A percentile compares a stretch with the other conserved stretches of the same genome.
phyloP scores from a whole-genome alignment of 2,329 filamentous ascomycete species.

The Aspergillus fructus region DNA sequence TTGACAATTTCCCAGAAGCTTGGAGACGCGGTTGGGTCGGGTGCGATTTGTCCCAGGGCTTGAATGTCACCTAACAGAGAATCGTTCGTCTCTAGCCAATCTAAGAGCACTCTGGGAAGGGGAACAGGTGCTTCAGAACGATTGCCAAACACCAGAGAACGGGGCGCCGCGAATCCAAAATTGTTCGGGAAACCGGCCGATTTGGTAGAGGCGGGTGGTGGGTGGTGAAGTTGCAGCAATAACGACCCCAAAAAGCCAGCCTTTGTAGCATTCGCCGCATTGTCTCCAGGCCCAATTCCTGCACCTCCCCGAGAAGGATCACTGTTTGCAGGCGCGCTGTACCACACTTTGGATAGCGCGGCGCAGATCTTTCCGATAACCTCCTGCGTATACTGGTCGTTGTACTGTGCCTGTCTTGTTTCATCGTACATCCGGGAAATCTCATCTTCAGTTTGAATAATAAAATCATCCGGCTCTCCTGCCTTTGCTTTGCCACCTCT shows the following conservation, averaged over 20 bases:
- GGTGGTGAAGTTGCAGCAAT: conserved; percentile 76
- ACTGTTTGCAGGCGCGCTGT: conserved; percentile 43
- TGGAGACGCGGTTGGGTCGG: conserved; percentile 72
- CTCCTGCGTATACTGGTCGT: conserved; percentile 30
- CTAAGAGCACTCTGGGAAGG: conserved; percentile 74
- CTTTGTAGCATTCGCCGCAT: conserved; percentile 66
- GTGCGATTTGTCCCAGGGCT: conserved; percentile 62
- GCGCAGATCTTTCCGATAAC: conserved; percentile 36
- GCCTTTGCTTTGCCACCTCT: conserved; percentile 59
- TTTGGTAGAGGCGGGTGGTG: conserved; percentile 42
- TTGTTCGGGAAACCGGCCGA: conserved; percentile 23
- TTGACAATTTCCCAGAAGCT: conserved; percentile 87
- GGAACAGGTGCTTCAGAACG: conserved; percentile 39
- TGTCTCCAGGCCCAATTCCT: conserved; percentile 64
- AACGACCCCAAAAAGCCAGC: conserved; percentile 77
- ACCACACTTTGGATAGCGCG: conserved; percentile 37
- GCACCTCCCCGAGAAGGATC: conserved; percentile 45
- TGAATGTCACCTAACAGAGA: conserved; percentile 67
- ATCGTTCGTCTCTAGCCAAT: conserved; percentile 78
- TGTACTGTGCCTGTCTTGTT: conserved; percentile 31
- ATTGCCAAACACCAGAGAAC: conserved; percentile 30
- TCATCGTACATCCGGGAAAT: conserved; percentile 63
- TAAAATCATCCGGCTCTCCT: conserved; percentile 67
- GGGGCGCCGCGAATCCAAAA: conserved; percentile 25
- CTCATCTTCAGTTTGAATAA: conserved; percentile 73